Evolutionary conservation across 352 stramenopile species (phyloP), one percentile per base, ranked within the genome.

Genomic region (Globisporangium okanoganense): DNA sequence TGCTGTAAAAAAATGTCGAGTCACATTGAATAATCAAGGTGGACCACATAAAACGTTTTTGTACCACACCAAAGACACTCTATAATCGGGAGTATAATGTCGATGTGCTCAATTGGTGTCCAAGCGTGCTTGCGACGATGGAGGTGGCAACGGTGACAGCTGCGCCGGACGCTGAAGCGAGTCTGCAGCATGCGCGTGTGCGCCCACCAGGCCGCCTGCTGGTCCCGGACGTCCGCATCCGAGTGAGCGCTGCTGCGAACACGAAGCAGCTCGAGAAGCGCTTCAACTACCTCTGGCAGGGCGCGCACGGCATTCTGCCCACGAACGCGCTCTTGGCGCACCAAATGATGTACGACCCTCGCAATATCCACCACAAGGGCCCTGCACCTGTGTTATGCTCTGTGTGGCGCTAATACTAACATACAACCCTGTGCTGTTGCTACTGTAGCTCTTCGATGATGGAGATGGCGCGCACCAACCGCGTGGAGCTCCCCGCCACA

Each of bases 231-330:
- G 16, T 67, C n/a, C 61, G 57, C 14, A 18, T 67, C 18, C 53
- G 41, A 2, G 29, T 35, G 5, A 55, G 66, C 33, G 69, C 52
- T 0, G 55, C 61, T 0, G 61, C 67, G 44, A 80, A 72, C 70
- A 63, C 78, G 6, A 77, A 78, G 35, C 79, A 87, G 62, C 67
- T 91, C 1, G 76, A 90, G 62, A 82, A 87, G 58, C 79, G 78
- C 38, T 75, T 90, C 56, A 70, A 70, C 24, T 92, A 86, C 62
- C 71, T 92, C 41, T 92, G 82, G 82, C 71, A 58, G 43, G 56
- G 77, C 2, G 78, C 80, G n/a, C 80, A 90, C 51, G 55, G 61
- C 10, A 53, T 87, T 35, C 38, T 89, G n/a, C 45, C 65, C 0
- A 73, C 67, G 0, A 85, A 66, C 22, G 58, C 68, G 8, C 35